phyloP scores from a whole-genome alignment of 2,329 filamentous ascomycete genomes.

The Pseudocercospora fijiensis region DNA sequence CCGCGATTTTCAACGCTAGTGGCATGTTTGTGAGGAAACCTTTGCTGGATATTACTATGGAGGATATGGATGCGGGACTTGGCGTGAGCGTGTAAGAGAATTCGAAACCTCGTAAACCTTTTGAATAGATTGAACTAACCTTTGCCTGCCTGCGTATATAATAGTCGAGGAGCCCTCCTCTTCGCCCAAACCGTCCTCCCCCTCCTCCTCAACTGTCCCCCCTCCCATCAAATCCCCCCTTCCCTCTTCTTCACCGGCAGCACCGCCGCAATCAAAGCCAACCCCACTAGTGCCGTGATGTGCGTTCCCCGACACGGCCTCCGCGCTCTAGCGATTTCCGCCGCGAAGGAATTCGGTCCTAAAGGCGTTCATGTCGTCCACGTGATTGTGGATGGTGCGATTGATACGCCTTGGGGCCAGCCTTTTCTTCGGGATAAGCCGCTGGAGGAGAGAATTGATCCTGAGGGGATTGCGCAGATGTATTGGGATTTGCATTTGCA shows the following conservation, averaged over 20 bases:
- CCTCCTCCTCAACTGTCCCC: slow-evolving; percentile 66
- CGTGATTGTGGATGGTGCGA: slow-evolving; percentile 71
- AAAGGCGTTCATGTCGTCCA: slow-evolving; percentile 79
- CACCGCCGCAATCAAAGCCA: slow-evolving; percentile 72
- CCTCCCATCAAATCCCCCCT: slow-evolving; percentile 72
- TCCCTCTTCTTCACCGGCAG: slow-evolving; percentile 84
- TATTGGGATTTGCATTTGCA: slow-evolving; percentile 85
- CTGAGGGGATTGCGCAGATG: slow-evolving; percentile 80
- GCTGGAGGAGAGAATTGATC: slow-evolving; percentile 65
- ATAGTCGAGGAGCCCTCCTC: slow-evolving; percentile 66
- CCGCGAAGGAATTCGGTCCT: slow-evolving; percentile 79
- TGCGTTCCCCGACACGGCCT: slow-evolving; percentile 55
- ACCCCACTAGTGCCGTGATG: slow-evolving; percentile 56
- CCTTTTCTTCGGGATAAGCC: slow-evolving; percentile 54
- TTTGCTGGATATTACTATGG: slow-evolving; percentile 58
- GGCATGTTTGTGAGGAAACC: slow-evolving; percentile 58
- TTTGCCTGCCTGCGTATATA: not conserved
- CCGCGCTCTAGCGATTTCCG: slow-evolving; percentile 64
- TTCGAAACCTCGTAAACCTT: not conserved
- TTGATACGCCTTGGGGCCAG: slow-evolving; percentile 72
- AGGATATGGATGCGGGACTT: slow-evolving; percentile 54
- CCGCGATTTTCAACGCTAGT: slow-evolving; percentile 70
- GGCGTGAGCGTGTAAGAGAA: slow-evolving; percentile 49
- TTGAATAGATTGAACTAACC: not conserved
- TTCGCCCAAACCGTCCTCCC: slow-evolving; percentile 73